Percentiles rank a stretch among this genome's conserved stretches.
Conservation (phyloP, 2,329 filamentous ascomycete species). For the Blumeriella jaapii region DNA sequence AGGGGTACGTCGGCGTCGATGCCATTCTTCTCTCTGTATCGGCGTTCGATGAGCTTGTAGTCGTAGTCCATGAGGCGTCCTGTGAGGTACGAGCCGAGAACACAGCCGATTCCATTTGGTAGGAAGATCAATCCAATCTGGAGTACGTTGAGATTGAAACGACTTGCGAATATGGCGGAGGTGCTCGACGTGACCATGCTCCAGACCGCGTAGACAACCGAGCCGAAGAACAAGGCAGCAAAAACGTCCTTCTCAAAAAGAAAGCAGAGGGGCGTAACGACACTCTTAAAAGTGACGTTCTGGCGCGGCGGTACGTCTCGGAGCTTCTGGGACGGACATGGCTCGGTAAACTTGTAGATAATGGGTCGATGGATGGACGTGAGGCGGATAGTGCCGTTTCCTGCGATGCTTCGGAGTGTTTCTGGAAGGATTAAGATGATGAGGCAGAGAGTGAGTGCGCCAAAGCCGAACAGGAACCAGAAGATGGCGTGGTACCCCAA, state of each 20-base stretch:
- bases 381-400: conserved; percentile 30
- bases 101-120: conserved; percentile 32
- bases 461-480: conserved; percentile 31
- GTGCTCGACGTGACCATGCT: conserved; percentile 37
- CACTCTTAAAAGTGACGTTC: conserved; percentile 26
- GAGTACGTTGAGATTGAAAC: conserved; percentile 30
- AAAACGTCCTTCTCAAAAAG: conserved; percentile 36
- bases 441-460: conserved; percentile 27
- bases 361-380: conserved; percentile 32
- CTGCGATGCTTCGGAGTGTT: conserved; percentile 30
- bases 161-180: conserved; percentile 28
- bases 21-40: conserved; percentile 26
- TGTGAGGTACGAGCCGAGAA: conserved; percentile 30
- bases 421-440: conserved; percentile 33
- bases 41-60: conserved; percentile 27
- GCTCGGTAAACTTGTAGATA: conserved; percentile 23
- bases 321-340: conserved; percentile 1
- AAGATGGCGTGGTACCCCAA: conserved; percentile 31
- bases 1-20: conserved; percentile 21
- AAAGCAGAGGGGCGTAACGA: conserved; percentile 31
- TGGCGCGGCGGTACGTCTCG: conserved; percentile 8
- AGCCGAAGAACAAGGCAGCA: conserved; percentile 32
- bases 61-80: conserved; percentile 32
- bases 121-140: conserved; percentile 32
- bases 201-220: conserved; percentile 36